Conservation (phyloP, 257 asterid species). For the Capsicum pubescens region DNA sequence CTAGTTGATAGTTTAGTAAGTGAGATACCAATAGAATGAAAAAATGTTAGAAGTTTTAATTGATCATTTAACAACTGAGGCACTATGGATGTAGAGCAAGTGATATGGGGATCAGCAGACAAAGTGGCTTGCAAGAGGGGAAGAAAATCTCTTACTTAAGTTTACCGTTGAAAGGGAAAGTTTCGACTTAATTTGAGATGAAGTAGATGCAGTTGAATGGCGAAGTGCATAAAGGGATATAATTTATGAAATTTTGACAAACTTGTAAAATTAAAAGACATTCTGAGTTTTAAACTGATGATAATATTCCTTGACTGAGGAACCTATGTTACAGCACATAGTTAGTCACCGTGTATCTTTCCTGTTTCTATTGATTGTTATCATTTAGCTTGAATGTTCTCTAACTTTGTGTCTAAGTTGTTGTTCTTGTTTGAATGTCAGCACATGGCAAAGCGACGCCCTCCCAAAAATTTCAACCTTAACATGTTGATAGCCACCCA, state of each 20-base stretch:
- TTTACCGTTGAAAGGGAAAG: neutral
- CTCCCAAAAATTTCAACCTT: neutral
- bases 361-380: neutral
- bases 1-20: neutral
- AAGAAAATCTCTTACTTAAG: neutral
- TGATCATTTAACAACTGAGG: neutral
- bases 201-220: neutral
- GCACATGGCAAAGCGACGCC: neutral
- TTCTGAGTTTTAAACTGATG: neutral
- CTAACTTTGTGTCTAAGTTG: neutral
- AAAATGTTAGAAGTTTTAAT: neutral
- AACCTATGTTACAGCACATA: neutral
- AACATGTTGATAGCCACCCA: neutral
- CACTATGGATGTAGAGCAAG: conserved; percentile 3
- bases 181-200: neutral
- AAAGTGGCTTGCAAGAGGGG: conserved; percentile 1
- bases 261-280: neutral
- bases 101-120: neutral
- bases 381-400: neutral
- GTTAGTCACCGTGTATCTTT: neutral
- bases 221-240: neutral
- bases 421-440: neutral
- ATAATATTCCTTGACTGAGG: neutral
- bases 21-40: neutral
- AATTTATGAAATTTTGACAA: conserved; percentile 14